phyloP scores from a whole-genome alignment of 345 rosid genomes.

The Leavenworthia alabamica region DNA sequence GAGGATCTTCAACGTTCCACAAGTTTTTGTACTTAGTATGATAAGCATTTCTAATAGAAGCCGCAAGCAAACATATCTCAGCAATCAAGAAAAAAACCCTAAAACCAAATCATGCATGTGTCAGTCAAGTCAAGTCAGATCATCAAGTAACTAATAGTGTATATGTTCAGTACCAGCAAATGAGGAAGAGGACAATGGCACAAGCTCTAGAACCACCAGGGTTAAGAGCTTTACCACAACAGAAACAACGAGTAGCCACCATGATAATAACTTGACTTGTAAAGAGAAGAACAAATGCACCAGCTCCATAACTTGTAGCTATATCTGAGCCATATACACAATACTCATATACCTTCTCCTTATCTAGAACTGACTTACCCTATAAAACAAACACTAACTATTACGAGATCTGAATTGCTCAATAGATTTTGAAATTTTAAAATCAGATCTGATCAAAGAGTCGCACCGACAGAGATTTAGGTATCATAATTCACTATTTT shows the following conservation, averaged over 20 bases:
- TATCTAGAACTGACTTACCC: conserved; percentile 48
- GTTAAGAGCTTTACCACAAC: conserved; percentile 77
- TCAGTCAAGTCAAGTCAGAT: too few species aligned
- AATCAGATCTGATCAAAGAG: conserved; percentile 19
- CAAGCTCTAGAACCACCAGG: conserved; percentile 90
- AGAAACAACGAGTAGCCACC: conserved; percentile 80
- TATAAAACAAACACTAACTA: conserved; percentile 32
- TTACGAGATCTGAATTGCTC: too few species aligned
- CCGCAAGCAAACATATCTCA: conserved; percentile 80
- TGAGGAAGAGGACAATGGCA: conserved; percentile 71
- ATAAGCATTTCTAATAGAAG: conserved; percentile 74
- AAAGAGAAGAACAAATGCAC: conserved; percentile 75
- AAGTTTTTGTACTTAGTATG: conserved; percentile 58
- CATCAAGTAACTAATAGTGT: too few species aligned
- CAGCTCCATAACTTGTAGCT: conserved; percentile 83
- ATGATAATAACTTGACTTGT: conserved; percentile 65
- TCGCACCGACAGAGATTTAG: conserved; percentile 19
- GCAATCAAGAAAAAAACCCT: conserved; percentile 88
- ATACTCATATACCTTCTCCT: conserved; percentile 43
- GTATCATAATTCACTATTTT: background rate
- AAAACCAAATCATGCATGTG: background rate
- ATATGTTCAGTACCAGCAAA: too few species aligned
- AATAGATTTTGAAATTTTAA: too few species aligned
- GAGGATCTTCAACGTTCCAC: conserved; percentile 26
- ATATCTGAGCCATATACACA: conserved; percentile 86